Conservation (phyloP, 1,284 basidiomycete species). For the Pseudozyma tsukubaensis region DNA sequence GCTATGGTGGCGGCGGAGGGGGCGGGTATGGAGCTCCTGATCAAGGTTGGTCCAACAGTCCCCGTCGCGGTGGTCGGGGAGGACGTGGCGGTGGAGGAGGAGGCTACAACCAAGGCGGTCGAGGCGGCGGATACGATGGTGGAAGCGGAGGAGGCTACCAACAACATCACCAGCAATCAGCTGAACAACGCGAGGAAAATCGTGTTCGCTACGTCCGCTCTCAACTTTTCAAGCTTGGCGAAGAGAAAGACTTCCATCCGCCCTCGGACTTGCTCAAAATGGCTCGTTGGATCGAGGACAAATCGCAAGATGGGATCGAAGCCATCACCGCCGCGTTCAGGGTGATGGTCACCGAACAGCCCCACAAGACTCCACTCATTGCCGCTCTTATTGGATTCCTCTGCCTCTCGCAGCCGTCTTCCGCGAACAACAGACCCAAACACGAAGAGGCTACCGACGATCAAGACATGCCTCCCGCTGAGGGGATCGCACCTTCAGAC, state of each 20-base stretch:
- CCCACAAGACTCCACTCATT: slow-evolving; percentile 56
- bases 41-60: slow-evolving; percentile 42
- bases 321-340: slow-evolving; percentile 56
- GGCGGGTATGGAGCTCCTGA: slow-evolving; percentile 15
- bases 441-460: slow-evolving; percentile 1
- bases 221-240: slow-evolving; percentile 57
- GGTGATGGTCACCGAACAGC: slow-evolving; percentile 62
- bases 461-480: slow-evolving; percentile 4
- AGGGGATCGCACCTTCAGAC: slow-evolving; percentile 1
- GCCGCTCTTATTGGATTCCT: slow-evolving; percentile 65
- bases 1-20: not conserved
- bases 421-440: not conserved
- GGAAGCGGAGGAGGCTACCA: slow-evolving; percentile 6
- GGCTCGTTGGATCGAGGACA: slow-evolving; percentile 59
- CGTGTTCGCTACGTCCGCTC: slow-evolving; percentile 41
- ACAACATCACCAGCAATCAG: slow-evolving; percentile 15
- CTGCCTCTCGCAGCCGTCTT: slow-evolving; percentile 41
- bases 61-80: slow-evolving; percentile 42
- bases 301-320: slow-evolving; percentile 38
- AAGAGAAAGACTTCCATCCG: slow-evolving; percentile 56
- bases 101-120: slow-evolving; percentile 20
- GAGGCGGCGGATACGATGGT: slow-evolving; percentile 23
- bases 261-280: slow-evolving; percentile 57
- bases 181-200: slow-evolving; percentile 46
- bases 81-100: slow-evolving; percentile 24